Percentiles rank a stretch among this genome's conserved stretches.
These are phyloP conservation scores for Naegleria lovaniensis DNA, from an alignment of 208 protist genomes.

Conservation along the genomic window DNA sequence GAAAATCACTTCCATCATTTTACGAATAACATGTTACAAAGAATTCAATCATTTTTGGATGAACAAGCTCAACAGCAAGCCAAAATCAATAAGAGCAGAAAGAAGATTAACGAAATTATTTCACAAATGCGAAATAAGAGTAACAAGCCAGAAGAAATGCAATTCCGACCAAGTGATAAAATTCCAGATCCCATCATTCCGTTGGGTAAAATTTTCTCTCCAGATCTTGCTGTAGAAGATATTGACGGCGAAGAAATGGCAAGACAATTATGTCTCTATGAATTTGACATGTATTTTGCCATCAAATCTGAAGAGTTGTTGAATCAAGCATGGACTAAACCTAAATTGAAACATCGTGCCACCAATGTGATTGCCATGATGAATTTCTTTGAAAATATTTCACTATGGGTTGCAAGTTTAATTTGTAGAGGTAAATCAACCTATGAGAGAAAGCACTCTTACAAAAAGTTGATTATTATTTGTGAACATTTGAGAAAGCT, in stretches of 20 bases:
- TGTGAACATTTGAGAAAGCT: slow-evolving; percentile 25
- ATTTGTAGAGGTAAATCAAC: background rate
- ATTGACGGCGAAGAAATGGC: slow-evolving; percentile 28
- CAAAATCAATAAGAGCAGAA: background rate
- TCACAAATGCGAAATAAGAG: background rate
- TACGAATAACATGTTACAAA: background rate
- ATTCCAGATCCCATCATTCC: background rate
- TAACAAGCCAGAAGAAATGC: background rate
- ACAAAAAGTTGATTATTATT: background rate
- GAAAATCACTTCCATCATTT: slow-evolving; percentile 16
- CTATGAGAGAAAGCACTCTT: background rate
- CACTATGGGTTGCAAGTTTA: background rate
- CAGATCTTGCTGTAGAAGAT: background rate
- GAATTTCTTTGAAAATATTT: background rate
- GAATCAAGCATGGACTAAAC: slow-evolving; percentile 30
- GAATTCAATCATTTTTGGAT: background rate
- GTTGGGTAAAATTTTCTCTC: background rate
- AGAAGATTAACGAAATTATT: background rate
- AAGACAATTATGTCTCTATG: slow-evolving; percentile 9
- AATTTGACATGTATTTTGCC: background rate
- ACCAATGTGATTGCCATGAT: slow-evolving; percentile 29
- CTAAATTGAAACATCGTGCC: background rate
- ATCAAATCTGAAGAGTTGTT: slow-evolving; percentile 34
- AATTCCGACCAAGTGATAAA: background rate
- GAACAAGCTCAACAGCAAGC: background rate